These are phyloP conservation scores for Aphanomyces cochlioides DNA, from an alignment of 352 stramenopile genomes.

Conservation along the genomic window DNA sequence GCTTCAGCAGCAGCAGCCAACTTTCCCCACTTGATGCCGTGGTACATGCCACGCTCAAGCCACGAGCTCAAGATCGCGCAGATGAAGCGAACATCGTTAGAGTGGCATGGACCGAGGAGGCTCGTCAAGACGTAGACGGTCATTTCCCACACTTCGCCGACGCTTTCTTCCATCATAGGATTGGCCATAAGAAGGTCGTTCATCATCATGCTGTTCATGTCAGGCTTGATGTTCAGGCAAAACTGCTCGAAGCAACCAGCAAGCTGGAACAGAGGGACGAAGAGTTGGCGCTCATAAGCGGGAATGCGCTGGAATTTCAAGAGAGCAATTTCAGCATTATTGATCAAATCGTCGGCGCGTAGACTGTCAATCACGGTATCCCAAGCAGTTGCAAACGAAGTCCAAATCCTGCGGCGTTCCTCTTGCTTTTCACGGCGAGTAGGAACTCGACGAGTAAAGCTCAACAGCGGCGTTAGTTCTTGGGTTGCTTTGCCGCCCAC, in stretches of 20 bases:
- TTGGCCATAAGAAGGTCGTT: slow-evolving; percentile 72
- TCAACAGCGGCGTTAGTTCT: slow-evolving; percentile 58
- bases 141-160: slow-evolving; percentile 97
- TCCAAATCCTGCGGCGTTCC: slow-evolving; percentile 96
- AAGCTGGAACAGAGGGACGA: slow-evolving; percentile 97
- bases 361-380: slow-evolving; percentile 97
- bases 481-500: background rate
- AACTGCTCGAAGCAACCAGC: slow-evolving; percentile 95
- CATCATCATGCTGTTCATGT: slow-evolving; percentile 53
- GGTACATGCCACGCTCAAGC: slow-evolving; percentile 70
- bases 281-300: slow-evolving; percentile 96
- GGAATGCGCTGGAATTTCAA: slow-evolving; percentile 96
- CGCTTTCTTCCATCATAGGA: slow-evolving; percentile 85
- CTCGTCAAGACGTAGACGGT: slow-evolving; percentile 92
- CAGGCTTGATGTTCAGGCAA: slow-evolving; percentile 22
- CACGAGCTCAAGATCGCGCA: slow-evolving; percentile 77
- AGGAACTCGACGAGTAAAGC: slow-evolving; percentile 83
- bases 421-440: slow-evolving; percentile 79
- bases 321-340: slow-evolving; percentile 81
- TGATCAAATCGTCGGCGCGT: slow-evolving; percentile 89
- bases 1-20: slow-evolving; percentile 56
- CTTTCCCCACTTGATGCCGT: slow-evolving; percentile 70
- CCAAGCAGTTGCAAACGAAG: slow-evolving; percentile 97
- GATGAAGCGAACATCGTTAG: slow-evolving; percentile 92
- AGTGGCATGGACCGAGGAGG: slow-evolving; percentile 92